Evolutionary conservation across 768 basidiomycete genomes (phyloP), one percentile per base, ranked within the genome.

Genomic region (Tulasnella sp.): DNA sequence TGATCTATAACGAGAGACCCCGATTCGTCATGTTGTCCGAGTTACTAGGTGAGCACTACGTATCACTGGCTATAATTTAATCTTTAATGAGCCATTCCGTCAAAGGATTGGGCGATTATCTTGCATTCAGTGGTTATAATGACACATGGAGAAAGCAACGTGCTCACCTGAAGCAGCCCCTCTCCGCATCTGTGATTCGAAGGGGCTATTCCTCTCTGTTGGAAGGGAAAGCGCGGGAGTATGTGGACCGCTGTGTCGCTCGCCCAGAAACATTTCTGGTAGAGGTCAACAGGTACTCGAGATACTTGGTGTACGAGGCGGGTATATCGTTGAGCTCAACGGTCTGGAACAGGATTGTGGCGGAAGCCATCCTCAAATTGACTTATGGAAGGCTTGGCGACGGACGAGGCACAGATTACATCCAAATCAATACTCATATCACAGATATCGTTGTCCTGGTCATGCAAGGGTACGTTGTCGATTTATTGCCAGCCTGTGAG

Each of bases 401-500:
- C 44, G 42, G 50, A 31, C n/a, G 28, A 11, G 58, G 58, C 58
- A 60, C 1, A 34, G 75, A 76, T 42, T 46, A 46, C 44, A 31
- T 76, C 24, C 44, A 46, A 22, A 18, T 76, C 1, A 50, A 6
- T 31, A 16, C 22, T 14, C 31, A 28, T 44, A 7, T 31, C 16
- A 9, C 48, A 41, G 50, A 31, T 24, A 41, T 46, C 1, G 16
- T 76, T 1, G 20, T 28, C 18, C 11, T 5, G 7, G 5, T 2
- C 7, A 4, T 50, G 16, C 41, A 76, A 50, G 75, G 75, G 9
- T 76, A 76, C 20, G 34, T 50, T n/a, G 75, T 76, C n/a, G 75
- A 76, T 11, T 20, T 76, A 24, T 54, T 76, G n/a, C 75, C 75
- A 18, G 44, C 46, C 28, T 76, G 75, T 76, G 18, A 42, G 75